Base-by-base conservation (phyloP, 192 early-diverging fungal genomes). In the Coemansia sp. region DNA sequence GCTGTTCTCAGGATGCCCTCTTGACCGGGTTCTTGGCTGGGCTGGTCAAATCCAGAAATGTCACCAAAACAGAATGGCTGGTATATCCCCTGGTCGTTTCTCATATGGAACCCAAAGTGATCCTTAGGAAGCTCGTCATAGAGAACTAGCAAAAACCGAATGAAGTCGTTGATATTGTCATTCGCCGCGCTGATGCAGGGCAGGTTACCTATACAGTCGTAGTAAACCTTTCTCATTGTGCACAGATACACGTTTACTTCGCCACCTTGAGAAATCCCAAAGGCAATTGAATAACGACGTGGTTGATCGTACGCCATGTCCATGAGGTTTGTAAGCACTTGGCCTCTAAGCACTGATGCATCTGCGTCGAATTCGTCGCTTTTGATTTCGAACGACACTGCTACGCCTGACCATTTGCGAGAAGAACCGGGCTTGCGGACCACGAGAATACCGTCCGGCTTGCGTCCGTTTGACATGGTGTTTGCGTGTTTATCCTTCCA, bases 231-330 rank as follows among this genome's bases (percentile, higher is more conserved):
- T 33, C 36, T 19, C 36, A 23, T 0, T 10, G 34, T 41, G 34
- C 58, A 59, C 15, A 59, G 41, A 23, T 59, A 59, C 19, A 59
- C 19, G 19, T 58, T 33, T 13, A 59, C 15, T 41, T 41, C 58
- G 19, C 58, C 58, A 19, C 36, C 58, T 13, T 25, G 19, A 7
- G 58, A 59, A 17, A 59, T 9, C 3, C 36, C 36, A 41, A 59
- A 40, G 36, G 13, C 36, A 15, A 59, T 36, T 34, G 41, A 41
- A n/a, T 59, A 41, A 2, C 41, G 36, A 23, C 58, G 58, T 59
- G 58, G 58, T 15, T 59, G 58, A n/a, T 59, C 19, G 19, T 59
- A 19, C 6, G 58, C 58, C 58, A 59, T 59, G 13, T 59, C 58
- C 19, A 5, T 19, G 23, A 59, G 19, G 10, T 41, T 25, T 5